A percentile compares a stretch with the other conserved stretches of the same genome.
Conservation (phyloP, 2,329 filamentous ascomycete species). For the Diaporthe citri region DNA sequence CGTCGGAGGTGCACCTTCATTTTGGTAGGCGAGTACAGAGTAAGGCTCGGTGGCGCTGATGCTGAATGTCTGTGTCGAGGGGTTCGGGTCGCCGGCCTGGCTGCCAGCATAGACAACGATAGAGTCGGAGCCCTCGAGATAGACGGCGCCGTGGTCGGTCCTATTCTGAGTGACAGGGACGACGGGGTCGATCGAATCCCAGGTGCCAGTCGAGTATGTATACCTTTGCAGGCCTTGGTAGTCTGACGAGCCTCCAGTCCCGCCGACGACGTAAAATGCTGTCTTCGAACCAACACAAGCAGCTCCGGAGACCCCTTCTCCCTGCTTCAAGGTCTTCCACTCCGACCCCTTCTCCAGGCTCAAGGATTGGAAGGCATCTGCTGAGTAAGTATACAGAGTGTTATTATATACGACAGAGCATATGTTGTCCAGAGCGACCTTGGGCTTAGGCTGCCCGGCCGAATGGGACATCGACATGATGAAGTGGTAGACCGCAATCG, state of each 20-base stretch:
- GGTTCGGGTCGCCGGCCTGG: slow-evolving; percentile 67
- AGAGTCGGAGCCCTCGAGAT: slow-evolving; percentile 75
- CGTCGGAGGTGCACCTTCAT: slow-evolving; percentile 69
- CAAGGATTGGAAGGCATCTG: slow-evolving; percentile 81
- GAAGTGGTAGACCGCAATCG: slow-evolving; percentile 32
- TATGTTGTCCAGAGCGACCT: slow-evolving; percentile 77
- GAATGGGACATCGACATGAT: slow-evolving; percentile 66
- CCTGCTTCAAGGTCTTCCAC: slow-evolving; percentile 77
- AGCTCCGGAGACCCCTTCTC: slow-evolving; percentile 78
- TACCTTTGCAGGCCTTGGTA: slow-evolving; percentile 83
- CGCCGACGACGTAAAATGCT: slow-evolving; percentile 86
- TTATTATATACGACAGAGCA: slow-evolving; percentile 87
- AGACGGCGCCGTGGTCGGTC: slow-evolving; percentile 80
- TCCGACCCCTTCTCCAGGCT: slow-evolving; percentile 74
- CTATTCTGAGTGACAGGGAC: slow-evolving; percentile 74
- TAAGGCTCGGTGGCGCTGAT: slow-evolving; percentile 77
- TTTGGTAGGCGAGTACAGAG: slow-evolving; percentile 68
- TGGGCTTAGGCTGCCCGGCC: slow-evolving; percentile 68
- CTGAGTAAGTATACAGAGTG: slow-evolving; percentile 86
- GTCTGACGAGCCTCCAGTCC: slow-evolving; percentile 64
- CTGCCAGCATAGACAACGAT: slow-evolving; percentile 87
- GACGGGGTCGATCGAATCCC: slow-evolving; percentile 60
- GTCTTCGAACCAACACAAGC: slow-evolving; percentile 77
- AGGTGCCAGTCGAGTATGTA: slow-evolving; percentile 65
- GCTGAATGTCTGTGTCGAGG: slow-evolving; percentile 81